Percentiles rank a stretch among this genome's conserved stretches.
Evolutionary conservation across 2,329 filamentous ascomycete genomes (phyloP).

Genomic region (Pleomassaria siparia): DNA sequence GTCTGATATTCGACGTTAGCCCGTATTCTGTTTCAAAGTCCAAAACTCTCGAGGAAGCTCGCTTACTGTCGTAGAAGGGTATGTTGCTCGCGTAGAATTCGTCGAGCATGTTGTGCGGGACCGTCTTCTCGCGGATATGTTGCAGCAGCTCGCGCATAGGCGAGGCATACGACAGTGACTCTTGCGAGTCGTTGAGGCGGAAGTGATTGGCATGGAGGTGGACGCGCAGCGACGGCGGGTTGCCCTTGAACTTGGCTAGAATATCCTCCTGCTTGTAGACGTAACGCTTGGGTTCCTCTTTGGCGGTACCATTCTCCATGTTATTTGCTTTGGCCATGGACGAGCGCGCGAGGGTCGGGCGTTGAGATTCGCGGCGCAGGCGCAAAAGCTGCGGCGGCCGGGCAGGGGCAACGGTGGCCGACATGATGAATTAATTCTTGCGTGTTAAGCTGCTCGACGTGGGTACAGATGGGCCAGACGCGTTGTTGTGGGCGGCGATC

Average conservation of each 20-base stretch:
- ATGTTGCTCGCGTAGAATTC: conserved; percentile 73
- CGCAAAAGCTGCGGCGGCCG: conserved; percentile 47
- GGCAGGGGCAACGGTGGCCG: conserved; percentile 33
- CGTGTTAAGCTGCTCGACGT: not conserved
- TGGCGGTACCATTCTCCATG: conserved; percentile 31
- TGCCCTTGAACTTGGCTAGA: conserved; percentile 73
- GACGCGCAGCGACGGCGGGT: conserved; percentile 78
- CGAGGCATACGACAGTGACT: conserved; percentile 87
- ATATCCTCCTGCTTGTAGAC: conserved; percentile 74
- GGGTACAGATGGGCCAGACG: not conserved
- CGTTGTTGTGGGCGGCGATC: not conserved
- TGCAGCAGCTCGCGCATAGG: conserved; percentile 83
- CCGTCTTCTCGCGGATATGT: conserved; percentile 72
- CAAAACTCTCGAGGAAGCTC: not conserved
- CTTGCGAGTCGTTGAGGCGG: conserved; percentile 81
- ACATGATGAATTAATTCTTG: conserved; percentile 27
- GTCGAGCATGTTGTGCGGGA: conserved; percentile 86
- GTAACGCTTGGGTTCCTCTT: conserved; percentile 34
- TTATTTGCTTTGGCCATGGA: conserved; percentile 25
- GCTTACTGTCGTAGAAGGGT: conserved; percentile 79
- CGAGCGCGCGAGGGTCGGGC: conserved; percentile 38
- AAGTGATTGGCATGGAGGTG: conserved; percentile 87
- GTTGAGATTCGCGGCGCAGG: conserved; percentile 46
- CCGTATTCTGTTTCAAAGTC: too few species aligned
- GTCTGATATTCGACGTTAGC: conserved; percentile 40